A percentile compares a stretch with the other conserved stretches of the same genome.
phyloP scores from a whole-genome alignment of 169 alveolate species.

The Eimeria necatrix region DNA sequence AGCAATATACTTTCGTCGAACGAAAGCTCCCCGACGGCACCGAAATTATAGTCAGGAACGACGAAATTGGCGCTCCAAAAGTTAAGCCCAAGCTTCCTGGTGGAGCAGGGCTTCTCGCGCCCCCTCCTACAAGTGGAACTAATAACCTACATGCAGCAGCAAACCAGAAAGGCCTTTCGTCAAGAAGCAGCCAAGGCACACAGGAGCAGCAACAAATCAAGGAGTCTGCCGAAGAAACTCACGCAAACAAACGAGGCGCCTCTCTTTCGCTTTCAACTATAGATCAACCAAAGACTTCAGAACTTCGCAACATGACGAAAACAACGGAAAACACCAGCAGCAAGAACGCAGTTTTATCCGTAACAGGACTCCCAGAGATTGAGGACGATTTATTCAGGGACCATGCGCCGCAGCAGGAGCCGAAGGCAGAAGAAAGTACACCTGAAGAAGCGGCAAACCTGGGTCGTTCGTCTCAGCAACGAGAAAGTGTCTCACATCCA shows the following conservation, averaged over 20 bases:
- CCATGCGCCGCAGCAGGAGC: neutral
- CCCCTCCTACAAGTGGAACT: neutral
- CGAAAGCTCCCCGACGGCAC: constrained; percentile 58
- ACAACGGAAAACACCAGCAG: too few relatives aligned
- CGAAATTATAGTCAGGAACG: constrained; percentile 18
- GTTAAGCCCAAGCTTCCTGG: constrained; percentile 20
- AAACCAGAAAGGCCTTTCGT: neutral
- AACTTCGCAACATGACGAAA: neutral
- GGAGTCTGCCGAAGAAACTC: neutral
- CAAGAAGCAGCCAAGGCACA: neutral
- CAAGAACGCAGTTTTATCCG: too few relatives aligned
- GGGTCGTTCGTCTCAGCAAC: too few relatives aligned
- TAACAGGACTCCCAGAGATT: too few relatives aligned
- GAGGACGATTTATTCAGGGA: too few relatives aligned
- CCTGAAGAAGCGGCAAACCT: neutral
- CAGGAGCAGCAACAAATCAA: neutral
- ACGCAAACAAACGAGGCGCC: neutral
- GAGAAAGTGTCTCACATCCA: too few relatives aligned
- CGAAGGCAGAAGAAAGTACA: neutral
- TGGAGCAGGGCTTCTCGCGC: neutral
- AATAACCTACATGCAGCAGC: neutral
- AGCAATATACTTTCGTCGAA: neutral
- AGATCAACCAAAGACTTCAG: neutral
- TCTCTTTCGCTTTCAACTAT: neutral
- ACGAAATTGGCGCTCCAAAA: neutral